Conservation (phyloP, 306 rosid species). For the Delonix regia region DNA sequence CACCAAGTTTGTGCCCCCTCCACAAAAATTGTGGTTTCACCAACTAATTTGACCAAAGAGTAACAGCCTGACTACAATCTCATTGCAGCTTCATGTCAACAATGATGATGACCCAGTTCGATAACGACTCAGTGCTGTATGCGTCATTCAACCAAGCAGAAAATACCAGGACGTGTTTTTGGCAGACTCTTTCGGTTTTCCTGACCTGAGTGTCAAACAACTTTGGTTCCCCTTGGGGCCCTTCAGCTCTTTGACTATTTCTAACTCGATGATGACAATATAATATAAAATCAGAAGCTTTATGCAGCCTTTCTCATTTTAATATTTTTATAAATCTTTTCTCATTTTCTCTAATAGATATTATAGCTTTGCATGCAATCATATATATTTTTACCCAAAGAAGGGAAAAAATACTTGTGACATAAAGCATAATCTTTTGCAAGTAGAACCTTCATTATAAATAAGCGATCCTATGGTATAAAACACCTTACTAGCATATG, state of each 20-base stretch:
- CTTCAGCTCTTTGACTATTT: neutral
- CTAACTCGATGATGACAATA: neutral
- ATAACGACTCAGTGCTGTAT: neutral
- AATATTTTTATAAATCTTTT: neutral
- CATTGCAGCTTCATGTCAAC: neutral
- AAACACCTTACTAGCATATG: neutral
- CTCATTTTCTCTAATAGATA: neutral
- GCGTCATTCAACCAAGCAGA: neutral
- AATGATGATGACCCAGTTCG: neutral
- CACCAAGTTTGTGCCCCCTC: neutral
- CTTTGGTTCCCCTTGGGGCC: neutral
- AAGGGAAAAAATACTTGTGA: neutral
- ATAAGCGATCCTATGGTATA: neutral
- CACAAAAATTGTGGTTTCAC: neutral
- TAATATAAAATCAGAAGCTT: neutral
- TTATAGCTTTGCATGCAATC: neutral
- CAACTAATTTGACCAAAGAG: neutral
- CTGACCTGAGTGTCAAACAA: neutral
- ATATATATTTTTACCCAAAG: neutral
- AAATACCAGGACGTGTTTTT: neutral
- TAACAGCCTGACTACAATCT: neutral
- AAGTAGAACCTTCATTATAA: neutral
- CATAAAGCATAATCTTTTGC: neutral
- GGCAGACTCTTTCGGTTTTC: too few species aligned
- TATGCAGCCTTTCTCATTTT: neutral